Evolutionary conservation across 768 basidiomycete genomes (phyloP), one percentile per base, ranked within the genome.

Genomic region (Solioccasus polychromus): DNA sequence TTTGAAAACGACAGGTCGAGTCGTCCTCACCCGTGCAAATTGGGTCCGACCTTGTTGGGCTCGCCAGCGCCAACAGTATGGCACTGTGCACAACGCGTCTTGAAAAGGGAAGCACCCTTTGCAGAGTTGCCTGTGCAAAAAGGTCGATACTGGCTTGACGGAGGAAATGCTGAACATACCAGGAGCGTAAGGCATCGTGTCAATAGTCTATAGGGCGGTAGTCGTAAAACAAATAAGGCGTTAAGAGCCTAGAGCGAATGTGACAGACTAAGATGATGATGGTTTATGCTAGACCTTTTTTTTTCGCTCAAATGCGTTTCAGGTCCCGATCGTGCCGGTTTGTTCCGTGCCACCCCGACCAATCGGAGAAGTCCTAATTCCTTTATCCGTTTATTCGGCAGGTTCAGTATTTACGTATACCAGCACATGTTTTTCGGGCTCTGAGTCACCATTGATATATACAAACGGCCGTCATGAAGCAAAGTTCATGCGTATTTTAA

Each of bases 101-200:
- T 95, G 86, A 97, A 97, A 68, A 96, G 86, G 63, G 76, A 73
- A 65, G 94, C 93, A 71, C 94, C 94, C 79, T 94, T 96, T 45
- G 60, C 60, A 62, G 86, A 68, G 74, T 96, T 90, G 82, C 94
- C 94, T 79, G 34, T 42, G 5, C 10, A 23, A 1, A 9, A 29
- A 1, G 8, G 47, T 57, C n/a, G 54, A 8, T 8, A n/a, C 34
- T n/a, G 39, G 52, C 28, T n/a, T 24, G 14, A 22, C 10, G n/a
- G n/a, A 18, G n/a, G 25, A 20, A 6, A 1, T 1, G 19, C 25
- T 4, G 22, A 19, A 62, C 75, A 8, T 12, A 76, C 76, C 76
- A 41, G 68, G 17, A 58, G 69, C 39, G 63, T 54, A 76, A 67
- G 73, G 64, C 76, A 77, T 77, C 29, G 42, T 15, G 17, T n/a